Conservation (phyloP, 495 filamentous ascomycete genomes). For the Daldinia bambusicola region DNA sequence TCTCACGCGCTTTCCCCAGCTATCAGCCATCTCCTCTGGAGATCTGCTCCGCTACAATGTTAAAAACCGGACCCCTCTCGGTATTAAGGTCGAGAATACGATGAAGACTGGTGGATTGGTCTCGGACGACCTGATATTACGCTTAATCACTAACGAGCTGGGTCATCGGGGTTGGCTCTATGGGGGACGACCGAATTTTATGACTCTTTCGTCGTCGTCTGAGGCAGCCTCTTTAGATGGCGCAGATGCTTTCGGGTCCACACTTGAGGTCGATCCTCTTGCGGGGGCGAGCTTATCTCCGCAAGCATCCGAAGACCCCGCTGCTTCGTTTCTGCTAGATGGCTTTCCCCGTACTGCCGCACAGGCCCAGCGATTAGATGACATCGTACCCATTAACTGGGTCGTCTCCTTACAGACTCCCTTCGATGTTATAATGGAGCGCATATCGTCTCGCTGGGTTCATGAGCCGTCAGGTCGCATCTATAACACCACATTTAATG, state of each 20-base stretch:
- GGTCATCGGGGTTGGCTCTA: slow-evolving; percentile 83
- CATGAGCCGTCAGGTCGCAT: slow-evolving; percentile 91
- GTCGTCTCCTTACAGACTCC: slow-evolving; percentile 77
- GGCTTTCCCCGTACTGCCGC: slow-evolving; percentile 90
- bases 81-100: slow-evolving; percentile 85
- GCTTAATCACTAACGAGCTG: slow-evolving; percentile 89
- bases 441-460: slow-evolving; percentile 91
- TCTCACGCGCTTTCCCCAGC: slow-evolving; percentile 83
- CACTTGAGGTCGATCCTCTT: slow-evolving; percentile 49
- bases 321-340: slow-evolving; percentile 92
- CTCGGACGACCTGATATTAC: slow-evolving; percentile 88
- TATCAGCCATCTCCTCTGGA: slow-evolving; percentile 92
- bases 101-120: slow-evolving; percentile 88
- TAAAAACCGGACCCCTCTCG: slow-evolving; percentile 82
- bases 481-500: slow-evolving; percentile 93
- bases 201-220: slow-evolving; percentile 55
- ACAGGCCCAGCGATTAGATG: slow-evolving; percentile 81
- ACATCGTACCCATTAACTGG: slow-evolving; percentile 88
- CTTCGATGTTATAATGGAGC: slow-evolving; percentile 80
- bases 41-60: slow-evolving; percentile 94
- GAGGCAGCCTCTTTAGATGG: slow-evolving; percentile 42
- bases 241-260: slow-evolving; percentile 53
- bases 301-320: slow-evolving; percentile 70
- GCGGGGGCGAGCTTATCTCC: slow-evolving; percentile 47
- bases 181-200: slow-evolving; percentile 51